Evolutionary conservation across 2,329 filamentous ascomycete species (phyloP), one percentile per base, ranked within the genome.

Genomic region (Epichloe bromicola): DNA sequence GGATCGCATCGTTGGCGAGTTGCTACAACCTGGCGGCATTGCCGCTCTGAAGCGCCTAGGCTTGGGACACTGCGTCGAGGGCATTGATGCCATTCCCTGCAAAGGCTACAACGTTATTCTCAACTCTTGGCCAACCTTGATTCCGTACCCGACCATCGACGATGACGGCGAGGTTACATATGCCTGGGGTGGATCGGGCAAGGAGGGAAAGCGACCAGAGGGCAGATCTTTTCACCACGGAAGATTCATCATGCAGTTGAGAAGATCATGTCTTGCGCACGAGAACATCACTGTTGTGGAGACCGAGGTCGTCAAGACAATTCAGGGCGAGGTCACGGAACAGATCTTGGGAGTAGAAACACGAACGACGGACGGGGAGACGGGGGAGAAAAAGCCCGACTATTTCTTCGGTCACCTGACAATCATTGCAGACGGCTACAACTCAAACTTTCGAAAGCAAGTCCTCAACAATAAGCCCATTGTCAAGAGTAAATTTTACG

Each of bases 141-240:
- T 98, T 58, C 79, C 85, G 14, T 98, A 97, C 64, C 90, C 91
- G 19, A 72, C 72, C 43, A 73, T 83, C 53, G 73, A 75, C 57
- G 71, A 72, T 44, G 58, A 65, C 14, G 74, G 74, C 39, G 59
- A 67, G 38, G 67, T 74, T 38, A 58, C 62, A 43, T 59, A 65
- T 54, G 58, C 61, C 41, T 69, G 67, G 67, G 55, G 58, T 45
- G 67, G 67, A 23, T 56, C 63, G 23, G 61, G 61, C 47, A 66
- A 62, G 57, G 61, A 60, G 42, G 42, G 61, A 60, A 67, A 66
- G 61, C 74, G 72, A 57, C 69, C 74, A 55, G 83, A 86, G 2
- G 93, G 93, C 39, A 75, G 85, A 55, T 79, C 79, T 45, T 98
- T 98, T 66, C 93, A 98, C 72, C 93, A 98, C 70, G 93, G 93